Percentiles rank a stretch among this genome's conserved stretches.
Evolutionary conservation across 805 yeast species (phyloP).

Genomic region (Kluyveromyces wickerhamii): DNA sequence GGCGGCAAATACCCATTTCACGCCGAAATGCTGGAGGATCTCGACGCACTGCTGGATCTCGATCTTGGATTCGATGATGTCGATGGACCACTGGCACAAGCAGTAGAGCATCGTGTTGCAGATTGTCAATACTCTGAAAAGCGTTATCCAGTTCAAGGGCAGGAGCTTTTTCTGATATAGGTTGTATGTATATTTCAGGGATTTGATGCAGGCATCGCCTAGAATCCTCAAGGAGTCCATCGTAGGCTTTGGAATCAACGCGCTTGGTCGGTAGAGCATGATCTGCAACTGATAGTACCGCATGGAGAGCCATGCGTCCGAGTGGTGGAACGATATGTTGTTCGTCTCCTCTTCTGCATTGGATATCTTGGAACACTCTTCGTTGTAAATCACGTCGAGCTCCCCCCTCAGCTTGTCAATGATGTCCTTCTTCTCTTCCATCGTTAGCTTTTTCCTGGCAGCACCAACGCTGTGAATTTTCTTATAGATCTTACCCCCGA

Average conservation of each 20-base stretch:
- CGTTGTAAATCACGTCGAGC: conserved; percentile 23
- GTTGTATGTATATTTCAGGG: conserved; percentile 39
- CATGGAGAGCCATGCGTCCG: conserved; percentile 31
- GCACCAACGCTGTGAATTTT: conserved; percentile 40
- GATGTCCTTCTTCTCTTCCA: conserved; percentile 29
- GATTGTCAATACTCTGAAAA: conserved; percentile 38
- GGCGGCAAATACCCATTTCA: conserved; percentile 40
- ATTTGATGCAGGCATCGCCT: conserved; percentile 39
- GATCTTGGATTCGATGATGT: conserved; percentile 37
- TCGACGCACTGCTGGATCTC: conserved; percentile 41
- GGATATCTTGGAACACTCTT: conserved; percentile 20
- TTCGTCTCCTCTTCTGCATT: conserved; percentile 13
- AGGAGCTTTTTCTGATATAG: conserved; percentile 37
- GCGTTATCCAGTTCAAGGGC: conserved; percentile 44
- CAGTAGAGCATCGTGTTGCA: conserved; percentile 42
- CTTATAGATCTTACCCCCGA: conserved; percentile 41
- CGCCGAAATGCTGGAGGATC: conserved; percentile 38
- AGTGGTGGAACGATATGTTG: conserved; percentile 29
- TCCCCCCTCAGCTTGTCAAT: conserved; percentile 30
- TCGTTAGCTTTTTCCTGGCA: conserved; percentile 24
- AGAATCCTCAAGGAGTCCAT: conserved; percentile 33
- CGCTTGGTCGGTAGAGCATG: conserved; percentile 42
- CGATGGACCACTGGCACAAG: conserved; percentile 39
- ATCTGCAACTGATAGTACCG: conserved; percentile 41
- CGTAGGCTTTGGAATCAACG: conserved; percentile 39